Evolutionary conservation across 2,329 filamentous ascomycete genomes (phyloP), one percentile per base, ranked within the genome.

Genomic region (Stylonectria norvegica): DNA sequence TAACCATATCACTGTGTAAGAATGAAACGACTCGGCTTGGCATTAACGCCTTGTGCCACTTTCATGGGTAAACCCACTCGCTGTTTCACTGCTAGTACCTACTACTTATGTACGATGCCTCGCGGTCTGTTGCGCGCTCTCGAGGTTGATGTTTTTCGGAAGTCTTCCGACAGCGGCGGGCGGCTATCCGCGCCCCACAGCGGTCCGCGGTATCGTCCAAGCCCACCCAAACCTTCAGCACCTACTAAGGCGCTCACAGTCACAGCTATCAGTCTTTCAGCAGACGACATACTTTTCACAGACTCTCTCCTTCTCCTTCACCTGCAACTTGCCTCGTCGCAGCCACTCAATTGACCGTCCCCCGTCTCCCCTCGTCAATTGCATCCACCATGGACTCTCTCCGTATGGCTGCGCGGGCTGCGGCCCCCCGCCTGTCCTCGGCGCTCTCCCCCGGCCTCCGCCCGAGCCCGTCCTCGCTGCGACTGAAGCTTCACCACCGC

Each of bases 361-460:
- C 34, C 36, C 37, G 35, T 18, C 22, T 47, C 30, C 38, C 41
- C 36, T 35, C 38, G 25, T 41, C 49, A 58, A 55, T 58, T 52
- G 50, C 47, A 30, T n/a, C 35, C 45, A 48, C 35, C 35, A 64
- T 64, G 60, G 61, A 61, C 50, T 53, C 58, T 39, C 48, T 63
- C 48, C 50, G 46, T 48, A 56, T 58, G 48, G 50, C 58, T 39
- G 45, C 53, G 36, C 57, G 59, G 57, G 58, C 57, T 34, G 54
- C 57, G 41, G 55, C 59, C 49, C 57, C 56, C n/a, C n/a, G n/a
- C 34, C 38, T 56, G 32, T 50, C 47, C 38, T 39, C 53, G n/a
- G 42, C 52, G n/a, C 45, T 58, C 38, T 52, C 49, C 32, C 28
- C 20, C 29, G 5, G n/a, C n/a, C n/a, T n/a, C n/a, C n/a, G n/a